Conservation (phyloP, 2,329 filamentous ascomycete species). For the Xylaria sp. region DNA sequence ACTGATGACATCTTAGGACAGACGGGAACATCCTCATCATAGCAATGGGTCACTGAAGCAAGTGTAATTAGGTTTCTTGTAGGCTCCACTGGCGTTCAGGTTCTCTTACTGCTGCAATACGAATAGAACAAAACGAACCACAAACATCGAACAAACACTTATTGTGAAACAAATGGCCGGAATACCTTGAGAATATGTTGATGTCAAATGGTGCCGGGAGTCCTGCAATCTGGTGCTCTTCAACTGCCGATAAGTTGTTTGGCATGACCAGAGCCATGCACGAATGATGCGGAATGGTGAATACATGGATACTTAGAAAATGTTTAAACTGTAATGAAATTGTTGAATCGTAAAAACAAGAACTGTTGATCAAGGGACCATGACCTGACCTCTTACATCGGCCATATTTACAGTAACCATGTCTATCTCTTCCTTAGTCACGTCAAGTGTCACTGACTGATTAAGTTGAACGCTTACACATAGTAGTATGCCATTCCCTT, state of each 20-base stretch:
- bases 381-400: background rate
- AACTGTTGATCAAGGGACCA: background rate
- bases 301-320: background rate
- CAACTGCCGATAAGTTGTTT: background rate
- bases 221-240: background rate
- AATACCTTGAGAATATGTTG: background rate
- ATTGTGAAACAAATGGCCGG: background rate
- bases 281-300: background rate
- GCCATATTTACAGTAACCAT: background rate
- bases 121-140: slow-evolving; percentile 16
- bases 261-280: background rate
- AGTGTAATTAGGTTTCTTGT: slow-evolving; percentile 24
- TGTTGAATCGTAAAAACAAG: background rate
- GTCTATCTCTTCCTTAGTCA: background rate
- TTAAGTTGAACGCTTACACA: background rate
- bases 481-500: background rate
- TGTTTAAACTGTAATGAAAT: background rate
- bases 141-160: background rate
- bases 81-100: slow-evolving; percentile 19
- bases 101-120: background rate
- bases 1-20: slow-evolving; percentile 29
- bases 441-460: background rate
- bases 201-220: background rate
- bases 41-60: slow-evolving; percentile 4
- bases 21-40: slow-evolving; percentile 1